Evolutionary conservation across 345 rosid species (phyloP).

Genomic region (Balakata baccata): DNA sequence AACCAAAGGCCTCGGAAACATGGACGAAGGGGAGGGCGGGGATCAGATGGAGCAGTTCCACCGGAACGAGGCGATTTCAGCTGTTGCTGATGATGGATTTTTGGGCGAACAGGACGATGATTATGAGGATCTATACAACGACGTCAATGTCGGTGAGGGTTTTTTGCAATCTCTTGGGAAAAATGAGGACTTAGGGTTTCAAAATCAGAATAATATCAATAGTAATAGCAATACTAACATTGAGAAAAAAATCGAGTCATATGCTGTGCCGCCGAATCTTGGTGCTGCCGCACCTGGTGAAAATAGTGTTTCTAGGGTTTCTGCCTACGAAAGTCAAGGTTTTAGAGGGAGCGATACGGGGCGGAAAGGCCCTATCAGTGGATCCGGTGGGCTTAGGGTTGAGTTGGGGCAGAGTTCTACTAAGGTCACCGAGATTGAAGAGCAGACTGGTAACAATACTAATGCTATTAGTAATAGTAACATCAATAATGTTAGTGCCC

Average conservation of each 20-base stretch:
- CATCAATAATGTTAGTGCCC: conserved; percentile 5
- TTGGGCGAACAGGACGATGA: conserved; percentile 67
- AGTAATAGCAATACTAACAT: conserved; percentile 15
- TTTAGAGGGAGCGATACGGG: conserved; percentile 36
- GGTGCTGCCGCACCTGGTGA: conserved; percentile 40
- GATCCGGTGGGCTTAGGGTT: conserved; percentile 51
- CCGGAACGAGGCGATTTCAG: conserved; percentile 37
- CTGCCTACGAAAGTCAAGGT: conserved; percentile 39
- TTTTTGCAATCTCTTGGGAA: conserved; percentile 59
- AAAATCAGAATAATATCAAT: conserved; percentile 26
- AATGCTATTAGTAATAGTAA: conserved; percentile 4
- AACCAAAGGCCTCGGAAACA: background rate
- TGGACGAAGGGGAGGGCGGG: conserved; percentile 52
- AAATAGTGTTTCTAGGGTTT: conserved; percentile 31
- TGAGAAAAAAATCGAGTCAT: conserved; percentile 26
- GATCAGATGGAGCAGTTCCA: conserved; percentile 61
- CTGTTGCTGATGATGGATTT: conserved; percentile 56
- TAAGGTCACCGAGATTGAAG: conserved; percentile 34
- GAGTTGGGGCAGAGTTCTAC: conserved; percentile 48
- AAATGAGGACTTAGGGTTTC: conserved; percentile 45
- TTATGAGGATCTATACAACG: conserved; percentile 73
- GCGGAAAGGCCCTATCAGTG: conserved; percentile 29
- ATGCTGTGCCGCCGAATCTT: conserved; percentile 20
- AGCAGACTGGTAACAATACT: conserved; percentile 30
- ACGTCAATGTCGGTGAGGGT: conserved; percentile 78